Evolutionary conservation across 2,329 filamentous ascomycete species (phyloP).

Genomic region (Acarospora socialis): DNA sequence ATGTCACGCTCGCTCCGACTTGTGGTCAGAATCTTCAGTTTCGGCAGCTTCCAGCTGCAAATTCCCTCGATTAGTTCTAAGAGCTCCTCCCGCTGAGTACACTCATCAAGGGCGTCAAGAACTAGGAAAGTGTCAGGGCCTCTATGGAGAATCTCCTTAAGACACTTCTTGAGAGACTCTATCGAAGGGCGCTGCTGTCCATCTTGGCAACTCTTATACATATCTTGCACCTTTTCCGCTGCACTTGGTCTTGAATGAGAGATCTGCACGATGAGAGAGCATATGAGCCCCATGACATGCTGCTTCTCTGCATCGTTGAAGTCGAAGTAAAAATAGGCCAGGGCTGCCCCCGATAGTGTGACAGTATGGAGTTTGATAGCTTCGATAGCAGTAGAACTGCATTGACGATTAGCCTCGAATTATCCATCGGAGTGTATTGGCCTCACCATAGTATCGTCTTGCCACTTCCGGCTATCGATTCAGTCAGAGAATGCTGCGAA

Average conservation of each 20-base stretch:
- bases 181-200: not conserved
- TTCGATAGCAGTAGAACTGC: no score
- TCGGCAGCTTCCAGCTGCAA: not conserved
- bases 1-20: conserved; percentile 7
- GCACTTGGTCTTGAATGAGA: not conserved
- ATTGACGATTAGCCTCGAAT: no score
- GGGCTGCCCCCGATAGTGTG: no score
- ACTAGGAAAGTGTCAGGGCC: not conserved
- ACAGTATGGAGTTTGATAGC: no score
- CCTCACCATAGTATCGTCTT: no score
- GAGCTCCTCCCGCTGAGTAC: not conserved
- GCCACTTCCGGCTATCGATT: no score
- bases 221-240: not conserved
- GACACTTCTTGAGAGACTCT: not conserved
- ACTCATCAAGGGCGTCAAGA: conserved; percentile 6
- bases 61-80: not conserved
- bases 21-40: conserved; percentile 5
- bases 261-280: not conserved
- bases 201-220: not conserved
- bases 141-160: not conserved
- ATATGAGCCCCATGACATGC: not conserved
- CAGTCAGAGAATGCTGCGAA: no score
- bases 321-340: conserved; percentile 1
- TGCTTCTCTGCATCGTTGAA: conserved; percentile 1
- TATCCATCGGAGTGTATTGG: no score